Evolutionary conservation across 306 rosid genomes (phyloP).

Genomic region (Ziziphus jujuba): DNA sequence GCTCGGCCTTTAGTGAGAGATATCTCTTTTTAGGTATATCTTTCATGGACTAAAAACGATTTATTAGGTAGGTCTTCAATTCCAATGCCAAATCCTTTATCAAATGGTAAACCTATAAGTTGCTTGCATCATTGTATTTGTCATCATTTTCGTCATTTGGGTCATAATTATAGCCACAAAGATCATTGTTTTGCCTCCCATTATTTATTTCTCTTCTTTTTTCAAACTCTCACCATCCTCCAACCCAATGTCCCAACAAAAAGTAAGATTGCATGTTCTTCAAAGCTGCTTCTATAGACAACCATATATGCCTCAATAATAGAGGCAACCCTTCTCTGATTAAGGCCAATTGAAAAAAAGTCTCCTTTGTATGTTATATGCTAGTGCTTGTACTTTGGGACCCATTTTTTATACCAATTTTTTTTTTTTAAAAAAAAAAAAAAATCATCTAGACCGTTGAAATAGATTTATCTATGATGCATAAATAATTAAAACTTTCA

Average conservation of each 20-base stretch:
- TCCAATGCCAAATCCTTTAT: background rate
- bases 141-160: background rate
- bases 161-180: background rate
- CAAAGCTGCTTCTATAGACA: slow-evolving; percentile 3
- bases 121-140: slow-evolving; percentile 8
- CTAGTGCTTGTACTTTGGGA: background rate
- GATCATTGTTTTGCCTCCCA: background rate
- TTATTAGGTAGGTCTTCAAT: background rate
- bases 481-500: no score
- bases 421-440: no score
- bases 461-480: no score
- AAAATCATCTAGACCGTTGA: no score
- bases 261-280: background rate
- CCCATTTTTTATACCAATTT: no score
- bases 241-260: background rate
- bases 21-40: background rate
- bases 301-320: slow-evolving; percentile 1
- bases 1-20: background rate
- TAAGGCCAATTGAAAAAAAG: background rate
- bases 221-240: background rate
- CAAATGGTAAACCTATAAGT: background rate
- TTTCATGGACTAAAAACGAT: background rate
- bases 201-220: background rate
- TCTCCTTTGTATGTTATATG: background rate
- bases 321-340: slow-evolving; percentile 6